Evolutionary conservation across 2,329 filamentous ascomycete genomes (phyloP), one percentile per base, ranked within the genome.

Genomic region (Penicillium hordei): DNA sequence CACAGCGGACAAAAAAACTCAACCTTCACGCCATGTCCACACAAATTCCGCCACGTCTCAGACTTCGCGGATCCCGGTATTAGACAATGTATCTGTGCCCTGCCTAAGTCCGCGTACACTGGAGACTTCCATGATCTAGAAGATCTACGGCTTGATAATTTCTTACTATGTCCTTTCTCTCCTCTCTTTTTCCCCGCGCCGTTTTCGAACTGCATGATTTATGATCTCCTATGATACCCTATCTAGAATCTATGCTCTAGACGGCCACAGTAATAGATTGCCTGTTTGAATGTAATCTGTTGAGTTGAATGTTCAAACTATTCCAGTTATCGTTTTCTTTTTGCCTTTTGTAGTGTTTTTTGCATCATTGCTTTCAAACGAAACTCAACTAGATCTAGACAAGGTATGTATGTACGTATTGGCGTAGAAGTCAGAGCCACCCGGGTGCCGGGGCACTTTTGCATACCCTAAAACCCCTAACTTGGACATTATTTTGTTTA

Each of bases 201-300:
- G 12, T 19, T 8, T 50, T 25, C 57, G 49, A 51, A 48, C 12
- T 36, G 33, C 54, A 66, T 52, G 63, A 66, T 60, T 68, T 49
- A 70, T 61, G 63, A 70, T 60, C 4, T 58, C 34, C 38, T 43
- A 64, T 68, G 68, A 72, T 70, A 71, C 70, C 70, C 69, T 55
- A 48, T 57, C 55, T 58, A 62, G 52, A 62, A 54, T 57, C 42
- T 54, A 50, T 52, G 19, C 54, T 60, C 60, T 63, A 58, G 60
- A 62, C 45, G 46, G 52, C 59, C 48, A 48, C 36, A 34, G 31
- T 54, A 34, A 31, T 36, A 49, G 44, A 48, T 44, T 56, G 40
- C 52, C 34, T 40, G 48, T 52, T 43, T 48, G 23, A 45, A 52
- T 55, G 38, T 21, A 46, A 27, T 38, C 29, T 12, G 23, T 25